Evolutionary conservation across 768 basidiomycete species (phyloP).

Genomic region (Boletus sp.): DNA sequence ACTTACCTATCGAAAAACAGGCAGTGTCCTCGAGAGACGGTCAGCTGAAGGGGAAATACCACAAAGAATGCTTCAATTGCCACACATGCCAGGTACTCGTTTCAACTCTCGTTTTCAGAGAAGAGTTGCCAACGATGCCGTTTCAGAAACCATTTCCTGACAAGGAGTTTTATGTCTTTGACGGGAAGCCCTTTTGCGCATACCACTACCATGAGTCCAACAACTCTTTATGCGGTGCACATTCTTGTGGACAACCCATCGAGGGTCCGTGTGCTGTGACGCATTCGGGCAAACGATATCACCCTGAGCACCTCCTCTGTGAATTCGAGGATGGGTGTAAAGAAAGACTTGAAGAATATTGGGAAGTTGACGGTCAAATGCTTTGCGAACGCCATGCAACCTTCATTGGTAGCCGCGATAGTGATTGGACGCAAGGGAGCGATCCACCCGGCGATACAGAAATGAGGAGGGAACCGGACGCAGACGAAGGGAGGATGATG

Average conservation of each 20-base stretch:
- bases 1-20: slow-evolving; percentile 82
- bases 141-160: slow-evolving; percentile 84
- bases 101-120: neutral
- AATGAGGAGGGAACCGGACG: slow-evolving; percentile 7
- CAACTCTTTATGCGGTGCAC: slow-evolving; percentile 79
- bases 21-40: slow-evolving; percentile 92
- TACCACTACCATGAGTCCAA: slow-evolving; percentile 94
- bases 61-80: slow-evolving; percentile 89
- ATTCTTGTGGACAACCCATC: slow-evolving; percentile 81
- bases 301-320: slow-evolving; percentile 86
- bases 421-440: slow-evolving; percentile 18
- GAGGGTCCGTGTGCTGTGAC: slow-evolving; percentile 93
- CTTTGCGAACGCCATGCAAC: slow-evolving; percentile 80
- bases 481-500: slow-evolving; percentile 53
- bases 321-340: slow-evolving; percentile 59
- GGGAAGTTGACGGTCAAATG: slow-evolving; percentile 84
- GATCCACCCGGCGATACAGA: slow-evolving; percentile 11
- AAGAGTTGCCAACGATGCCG: slow-evolving; percentile 1
- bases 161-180: slow-evolving; percentile 88
- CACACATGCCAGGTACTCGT: slow-evolving; percentile 67
- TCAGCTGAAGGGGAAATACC: slow-evolving; percentile 95
- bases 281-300: slow-evolving; percentile 76
- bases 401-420: slow-evolving; percentile 24
- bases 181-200: slow-evolving; percentile 86
- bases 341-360: slow-evolving; percentile 75